Evolutionary conservation across 768 basidiomycete genomes (phyloP), one percentile per base, ranked within the genome.

Genomic region (Suillus subaureus): DNA sequence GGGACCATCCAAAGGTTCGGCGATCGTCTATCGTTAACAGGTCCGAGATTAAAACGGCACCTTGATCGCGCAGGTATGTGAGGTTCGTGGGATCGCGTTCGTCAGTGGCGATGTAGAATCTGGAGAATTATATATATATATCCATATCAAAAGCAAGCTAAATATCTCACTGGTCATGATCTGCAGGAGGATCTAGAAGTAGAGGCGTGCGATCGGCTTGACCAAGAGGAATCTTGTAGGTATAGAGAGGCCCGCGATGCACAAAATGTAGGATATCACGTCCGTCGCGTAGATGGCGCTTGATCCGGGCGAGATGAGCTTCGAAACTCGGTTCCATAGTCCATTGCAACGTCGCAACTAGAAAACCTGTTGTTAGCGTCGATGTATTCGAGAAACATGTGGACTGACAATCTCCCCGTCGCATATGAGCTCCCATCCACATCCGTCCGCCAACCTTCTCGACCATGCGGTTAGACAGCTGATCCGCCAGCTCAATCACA

Each of bases 401-500:
- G 12, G 3, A 54, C 80, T 71, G 60, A 82, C 80, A 82, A 57
- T 82, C 81, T 1, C 82, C 82, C 58, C 81, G 73, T 40, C 81
- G 80, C 82, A 82, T 82, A 39, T 82, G 81, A 11, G 77, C 79
- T 55, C 78, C 78, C 79, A 82, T 79, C 82, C 81, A 82, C 21
- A 77, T 67, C 11, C 80, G 74, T 13, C 79, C 80, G 1, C 54
- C 68, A 16, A 61, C 73, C 23, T 69, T 9, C 16, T 69, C 61
- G 3, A 62, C 64, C 77, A 82, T 78, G n/a, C 79, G 79, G 5
- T 69, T 23, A 3, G 67, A 72, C 23, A 82, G 65, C 13, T 64
- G 64, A 26, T 73, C 72, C 4, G 78, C 79, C 54, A 82, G 70
- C 1, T 70, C 65, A 5, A 74, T 61, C 21, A 79, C 55, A 21